Base-by-base conservation (phyloP, 768 basidiomycete species). In the Kockovaella imperatae region DNA sequence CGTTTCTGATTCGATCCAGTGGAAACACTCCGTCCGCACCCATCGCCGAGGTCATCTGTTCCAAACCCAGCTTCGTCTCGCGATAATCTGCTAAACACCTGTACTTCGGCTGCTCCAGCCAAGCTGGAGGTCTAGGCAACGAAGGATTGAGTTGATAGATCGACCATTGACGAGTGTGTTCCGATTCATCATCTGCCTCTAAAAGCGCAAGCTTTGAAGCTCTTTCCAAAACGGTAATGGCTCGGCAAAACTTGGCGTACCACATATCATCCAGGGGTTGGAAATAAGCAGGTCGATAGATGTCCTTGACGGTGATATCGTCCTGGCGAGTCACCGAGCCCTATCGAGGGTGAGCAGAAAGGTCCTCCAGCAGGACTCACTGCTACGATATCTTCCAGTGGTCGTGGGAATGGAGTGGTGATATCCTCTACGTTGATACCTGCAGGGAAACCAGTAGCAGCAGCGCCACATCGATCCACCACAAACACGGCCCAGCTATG, bases 371-470 rank as follows among this genome's bases (percentile, higher is more conserved):
- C 14, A 31, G n/a, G 10, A 49, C 62, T 42, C 31, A 64, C 62
- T 23, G 61, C 52, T 1, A 50, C 64, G 21, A 63, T 61, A 31
- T 64, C 56, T 14, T 45, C 49, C 30, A 67, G 38, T 4, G 59
- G 57, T 26, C 56, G 28, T 7, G 57, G 53, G 30, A 61, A 67
- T n/a, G 65, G 65, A n/a, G 65, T 67, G 25, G 56, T 47, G 32
- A 67, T 67, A 36, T 67, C 65, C 10, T 51, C 46, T 41, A 64
- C 62, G 14, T 41, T 7, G 5, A 67, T 18, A 3, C 49, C 47
- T 23, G 47, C 40, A 4, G 62, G 59, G 36, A 61, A 64, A 2
- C 59, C 62, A 15, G 65, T 64, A 2, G 56, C 59, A 4, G 59
- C 26, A 17, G 57, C 47, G 2, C 54, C 54, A 32, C 55, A 55